Evolutionary conservation across 441 rosid genomes (phyloP).

Genomic region (Metrosideros polymorpha): DNA sequence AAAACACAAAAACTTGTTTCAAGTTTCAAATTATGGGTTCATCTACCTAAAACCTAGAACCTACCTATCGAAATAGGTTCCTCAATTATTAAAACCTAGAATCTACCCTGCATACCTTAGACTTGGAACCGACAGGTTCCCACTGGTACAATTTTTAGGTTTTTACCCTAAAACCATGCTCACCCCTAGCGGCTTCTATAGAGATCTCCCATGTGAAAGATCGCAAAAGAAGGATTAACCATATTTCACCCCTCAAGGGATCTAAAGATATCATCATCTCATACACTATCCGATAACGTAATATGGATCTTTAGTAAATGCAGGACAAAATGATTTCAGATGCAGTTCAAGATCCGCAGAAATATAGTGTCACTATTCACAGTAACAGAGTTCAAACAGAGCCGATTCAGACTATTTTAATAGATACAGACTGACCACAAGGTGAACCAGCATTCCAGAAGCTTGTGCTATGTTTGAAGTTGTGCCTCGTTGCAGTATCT

Average conservation of each 20-base stretch:
- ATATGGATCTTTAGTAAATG: background rate
- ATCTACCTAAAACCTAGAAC: too few species aligned
- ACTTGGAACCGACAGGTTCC: too few species aligned
- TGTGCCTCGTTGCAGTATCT: slow-evolving; percentile 64
- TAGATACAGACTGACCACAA: background rate
- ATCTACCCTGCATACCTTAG: too few species aligned
- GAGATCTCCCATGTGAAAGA: background rate
- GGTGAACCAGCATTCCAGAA: background rate
- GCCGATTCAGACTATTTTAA: background rate
- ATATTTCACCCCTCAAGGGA: background rate
- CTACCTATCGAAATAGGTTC: too few species aligned
- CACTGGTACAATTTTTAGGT: too few species aligned
- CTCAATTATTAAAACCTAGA: too few species aligned
- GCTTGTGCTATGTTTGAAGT: slow-evolving; percentile 11
- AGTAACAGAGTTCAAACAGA: background rate
- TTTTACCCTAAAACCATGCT: too few species aligned
- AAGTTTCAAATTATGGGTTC: too few species aligned
- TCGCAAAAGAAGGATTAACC: background rate
- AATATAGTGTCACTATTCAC: background rate
- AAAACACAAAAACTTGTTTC: too few species aligned
- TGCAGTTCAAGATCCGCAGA: background rate
- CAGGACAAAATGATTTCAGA: background rate
- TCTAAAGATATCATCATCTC: background rate
- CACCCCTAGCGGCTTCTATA: background rate
- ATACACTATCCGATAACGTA: background rate